Percentiles rank a stretch among this genome's conserved stretches.
Conservation (phyloP, 352 stramenopile genomes). For the Phytopythium aichiense region DNA sequence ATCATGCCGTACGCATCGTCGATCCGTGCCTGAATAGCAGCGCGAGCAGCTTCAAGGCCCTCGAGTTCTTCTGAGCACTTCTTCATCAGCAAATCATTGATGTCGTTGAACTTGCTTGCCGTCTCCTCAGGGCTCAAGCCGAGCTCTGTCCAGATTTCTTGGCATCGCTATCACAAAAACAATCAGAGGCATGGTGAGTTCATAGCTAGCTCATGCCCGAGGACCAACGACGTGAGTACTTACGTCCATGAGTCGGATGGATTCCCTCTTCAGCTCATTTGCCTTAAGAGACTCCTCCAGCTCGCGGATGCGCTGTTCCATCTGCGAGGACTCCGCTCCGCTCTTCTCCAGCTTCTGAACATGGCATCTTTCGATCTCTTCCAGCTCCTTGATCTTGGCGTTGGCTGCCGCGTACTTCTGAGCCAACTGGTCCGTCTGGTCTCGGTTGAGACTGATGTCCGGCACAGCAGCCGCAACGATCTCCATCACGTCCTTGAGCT, state of each 20-base stretch:
- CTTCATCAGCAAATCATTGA: constrained; percentile 49
- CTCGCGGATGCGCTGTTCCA: constrained; percentile 21
- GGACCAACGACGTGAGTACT: constrained; percentile 9
- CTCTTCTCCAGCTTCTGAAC: constrained; percentile 22
- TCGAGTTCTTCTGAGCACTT: constrained; percentile 64
- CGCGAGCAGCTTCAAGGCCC: constrained; percentile 39
- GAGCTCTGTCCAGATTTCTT: constrained; percentile 66
- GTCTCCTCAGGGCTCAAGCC: constrained; percentile 49
- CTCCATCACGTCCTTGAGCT: constrained; percentile 26
- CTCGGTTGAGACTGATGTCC: constrained; percentile 4
- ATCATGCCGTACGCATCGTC: constrained; percentile 30
- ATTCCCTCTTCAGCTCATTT: constrained; percentile 55
- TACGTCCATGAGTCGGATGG: constrained; percentile 56
- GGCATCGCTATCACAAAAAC: constrained; percentile 32
- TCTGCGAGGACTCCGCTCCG: constrained; percentile 20
- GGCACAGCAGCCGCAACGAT: constrained; percentile 17
- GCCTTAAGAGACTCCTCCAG: constrained; percentile 35
- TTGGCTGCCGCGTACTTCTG: constrained; percentile 15
- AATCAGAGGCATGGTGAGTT: background rate
- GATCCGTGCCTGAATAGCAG: constrained; percentile 45
- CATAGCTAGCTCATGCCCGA: background rate
- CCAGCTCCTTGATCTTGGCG: constrained; percentile 15
- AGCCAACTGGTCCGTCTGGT: constrained; percentile 12
- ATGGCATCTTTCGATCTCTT: constrained; percentile 19
- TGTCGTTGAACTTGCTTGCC: constrained; percentile 52